A percentile compares a stretch with the other conserved stretches of the same genome.
phyloP scores from a whole-genome alignment of 768 basidiomycete genomes.

The Thelephora aurantiotincta region DNA sequence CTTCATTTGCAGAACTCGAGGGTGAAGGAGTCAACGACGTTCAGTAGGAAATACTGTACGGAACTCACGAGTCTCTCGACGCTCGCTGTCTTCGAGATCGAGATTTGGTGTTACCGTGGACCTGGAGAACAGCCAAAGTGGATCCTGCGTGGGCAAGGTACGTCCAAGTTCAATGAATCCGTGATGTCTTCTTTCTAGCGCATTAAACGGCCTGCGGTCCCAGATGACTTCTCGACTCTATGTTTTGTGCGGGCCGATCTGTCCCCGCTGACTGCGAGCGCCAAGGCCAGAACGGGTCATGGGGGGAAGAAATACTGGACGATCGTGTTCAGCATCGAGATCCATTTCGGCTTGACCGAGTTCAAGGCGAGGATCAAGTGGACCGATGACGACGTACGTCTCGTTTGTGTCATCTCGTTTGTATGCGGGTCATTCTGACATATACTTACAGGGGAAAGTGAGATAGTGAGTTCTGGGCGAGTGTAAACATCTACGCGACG shows the following conservation, averaged over 20 bases:
- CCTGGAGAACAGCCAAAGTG: constrained; percentile 56
- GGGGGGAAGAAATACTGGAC: constrained; percentile 69
- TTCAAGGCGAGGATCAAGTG: constrained; percentile 75
- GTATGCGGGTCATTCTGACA: neutral
- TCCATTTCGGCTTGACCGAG: constrained; percentile 73
- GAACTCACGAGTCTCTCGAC: constrained; percentile 66
- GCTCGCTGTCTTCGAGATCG: constrained; percentile 70
- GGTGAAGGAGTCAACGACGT: constrained; percentile 73
- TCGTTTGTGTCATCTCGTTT: neutral
- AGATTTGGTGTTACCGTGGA: constrained; percentile 78
- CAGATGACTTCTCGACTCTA: constrained; percentile 61
- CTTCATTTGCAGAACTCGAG: constrained; percentile 35
- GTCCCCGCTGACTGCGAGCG: constrained; percentile 57
- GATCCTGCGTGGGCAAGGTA: constrained; percentile 46
- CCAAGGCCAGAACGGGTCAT: constrained; percentile 48
- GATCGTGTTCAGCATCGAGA: constrained; percentile 73
- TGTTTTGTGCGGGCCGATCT: constrained; percentile 70
- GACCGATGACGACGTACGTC: constrained; percentile 62
- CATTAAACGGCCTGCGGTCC: neutral
- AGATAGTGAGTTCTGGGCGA: constrained; percentile 44
- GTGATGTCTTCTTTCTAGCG: neutral
- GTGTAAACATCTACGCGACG: neutral
- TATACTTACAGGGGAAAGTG: constrained; percentile 36
- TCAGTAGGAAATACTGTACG: constrained; percentile 71
- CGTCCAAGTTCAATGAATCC: neutral